phyloP scores from a whole-genome alignment of 345 rosid genomes.

The sweet orange (Citrus sinensis) region DNA sequence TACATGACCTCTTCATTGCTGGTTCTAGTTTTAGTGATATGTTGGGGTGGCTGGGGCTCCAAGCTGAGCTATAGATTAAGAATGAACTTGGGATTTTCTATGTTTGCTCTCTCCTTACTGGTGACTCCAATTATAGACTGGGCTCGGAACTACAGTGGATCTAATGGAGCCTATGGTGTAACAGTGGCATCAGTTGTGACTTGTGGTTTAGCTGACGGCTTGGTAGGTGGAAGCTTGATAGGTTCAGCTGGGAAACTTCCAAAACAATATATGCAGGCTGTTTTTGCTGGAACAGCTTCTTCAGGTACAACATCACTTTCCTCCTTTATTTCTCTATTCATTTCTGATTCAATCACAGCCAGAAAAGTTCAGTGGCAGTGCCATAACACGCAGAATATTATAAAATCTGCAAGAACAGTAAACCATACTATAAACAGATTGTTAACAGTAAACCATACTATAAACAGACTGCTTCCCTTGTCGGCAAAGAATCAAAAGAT shows the following conservation, averaged over 20 bases:
- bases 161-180: conserved; percentile 35
- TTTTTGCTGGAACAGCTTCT: conserved; percentile 93
- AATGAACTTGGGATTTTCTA: conserved; percentile 76
- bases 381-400: background rate
- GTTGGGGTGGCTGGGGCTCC: conserved; percentile 54
- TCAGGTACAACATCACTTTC: conserved; percentile 47
- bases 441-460: background rate
- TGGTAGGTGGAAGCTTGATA: conserved; percentile 81
- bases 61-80: conserved; percentile 52
- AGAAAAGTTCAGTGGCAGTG: background rate
- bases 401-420: background rate
- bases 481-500: background rate
- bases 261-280: conserved; percentile 88
- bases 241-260: conserved; percentile 92
- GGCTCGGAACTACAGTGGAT: conserved; percentile 30
- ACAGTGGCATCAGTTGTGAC: conserved; percentile 64
- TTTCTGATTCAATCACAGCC: background rate
- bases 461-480: background rate
- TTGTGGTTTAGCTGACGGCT: conserved; percentile 88
- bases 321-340: background rate
- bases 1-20: conserved; percentile 82
- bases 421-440: background rate
- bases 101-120: conserved; percentile 72
- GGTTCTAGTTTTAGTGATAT: conserved; percentile 55
- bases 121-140: conserved; percentile 67